Conservation (phyloP, 352 stramenopile species). For the Pseudoperonospora humuli region DNA sequence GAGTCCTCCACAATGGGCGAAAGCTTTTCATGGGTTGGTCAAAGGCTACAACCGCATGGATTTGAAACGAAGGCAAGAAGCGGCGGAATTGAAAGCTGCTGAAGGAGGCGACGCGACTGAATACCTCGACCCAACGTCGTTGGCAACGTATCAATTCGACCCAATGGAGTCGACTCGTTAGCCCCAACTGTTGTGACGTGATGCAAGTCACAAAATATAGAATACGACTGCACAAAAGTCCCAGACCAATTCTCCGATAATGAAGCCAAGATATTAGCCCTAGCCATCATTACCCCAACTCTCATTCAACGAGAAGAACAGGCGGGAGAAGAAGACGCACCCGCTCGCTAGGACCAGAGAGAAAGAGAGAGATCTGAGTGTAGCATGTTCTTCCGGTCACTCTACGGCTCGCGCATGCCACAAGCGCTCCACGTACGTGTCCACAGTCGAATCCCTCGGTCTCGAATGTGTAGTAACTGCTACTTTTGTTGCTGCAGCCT, state of each 20-base stretch:
- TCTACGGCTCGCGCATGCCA: conserved; percentile 74
- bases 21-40: conserved; percentile 43
- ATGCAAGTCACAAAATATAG: too few relatives aligned
- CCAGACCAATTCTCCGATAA: background rate
- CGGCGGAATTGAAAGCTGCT: conserved; percentile 5
- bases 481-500: conserved; percentile 28
- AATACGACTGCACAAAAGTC: background rate
- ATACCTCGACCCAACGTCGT: conserved; percentile 7
- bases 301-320: conserved; percentile 15
- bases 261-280: background rate
- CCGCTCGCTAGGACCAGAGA: conserved; percentile 3
- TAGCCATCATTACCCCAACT: conserved; percentile 1
- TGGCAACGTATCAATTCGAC: conserved; percentile 10
- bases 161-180: conserved; percentile 15
- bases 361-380: conserved; percentile 1
- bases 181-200: background rate
- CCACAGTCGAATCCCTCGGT: background rate
- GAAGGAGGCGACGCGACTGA: conserved; percentile 1
- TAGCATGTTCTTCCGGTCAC: conserved; percentile 69
- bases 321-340: conserved; percentile 12
- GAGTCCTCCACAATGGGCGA: conserved; percentile 51
- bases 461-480: background rate
- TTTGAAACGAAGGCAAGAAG: conserved; percentile 35
- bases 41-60: conserved; percentile 57
- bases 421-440: conserved; percentile 58